These are phyloP conservation scores for Termitomyces sp. DNA, from an alignment of 768 basidiomycete species.

Conservation along the genomic window DNA sequence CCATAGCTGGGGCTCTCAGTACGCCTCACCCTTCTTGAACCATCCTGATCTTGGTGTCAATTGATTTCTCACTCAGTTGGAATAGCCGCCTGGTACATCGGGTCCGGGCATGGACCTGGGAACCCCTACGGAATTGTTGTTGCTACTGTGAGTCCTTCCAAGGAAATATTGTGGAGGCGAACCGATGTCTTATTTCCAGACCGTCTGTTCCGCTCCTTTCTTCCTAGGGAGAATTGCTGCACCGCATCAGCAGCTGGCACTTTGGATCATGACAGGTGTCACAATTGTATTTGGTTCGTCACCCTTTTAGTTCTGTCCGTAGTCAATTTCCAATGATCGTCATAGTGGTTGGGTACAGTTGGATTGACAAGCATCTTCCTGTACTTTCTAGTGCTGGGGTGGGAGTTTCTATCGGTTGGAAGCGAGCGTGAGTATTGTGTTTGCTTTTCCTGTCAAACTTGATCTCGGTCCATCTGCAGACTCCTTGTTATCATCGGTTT, in stretches of 20 bases:
- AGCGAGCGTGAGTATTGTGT: slow-evolving; percentile 28
- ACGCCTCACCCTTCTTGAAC: slow-evolving; percentile 4
- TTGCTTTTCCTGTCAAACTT: neutral
- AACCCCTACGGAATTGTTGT: slow-evolving; percentile 37
- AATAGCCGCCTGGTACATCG: slow-evolving; percentile 39
- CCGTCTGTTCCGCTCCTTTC: slow-evolving; percentile 28
- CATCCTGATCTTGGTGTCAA: neutral
- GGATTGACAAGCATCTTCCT: slow-evolving; percentile 29
- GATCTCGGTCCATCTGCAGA: slow-evolving; percentile 14
- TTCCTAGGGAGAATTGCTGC: slow-evolving; percentile 27
- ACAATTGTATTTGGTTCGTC: slow-evolving; percentile 31
- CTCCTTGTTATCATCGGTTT: slow-evolving; percentile 40
- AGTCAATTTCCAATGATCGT: neutral
- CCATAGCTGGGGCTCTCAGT: slow-evolving; percentile 29
- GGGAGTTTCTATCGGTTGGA: slow-evolving; percentile 34
- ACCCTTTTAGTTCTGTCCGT: neutral
- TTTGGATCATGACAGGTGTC: slow-evolving; percentile 34
- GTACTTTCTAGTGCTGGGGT: slow-evolving; percentile 26
- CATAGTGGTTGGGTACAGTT: slow-evolving; percentile 35
- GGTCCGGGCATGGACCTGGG: slow-evolving; percentile 29
- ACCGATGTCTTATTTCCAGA: slow-evolving; percentile 16
- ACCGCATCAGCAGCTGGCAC: slow-evolving; percentile 25
- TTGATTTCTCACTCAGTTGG: slow-evolving; percentile 20
- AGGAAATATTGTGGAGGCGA: neutral
- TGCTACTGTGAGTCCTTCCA: slow-evolving; percentile 26